Evolutionary conservation across 1,284 basidiomycete genomes (phyloP), one percentile per base, ranked within the genome.

Genomic region (Fomitopsis betulina): DNA sequence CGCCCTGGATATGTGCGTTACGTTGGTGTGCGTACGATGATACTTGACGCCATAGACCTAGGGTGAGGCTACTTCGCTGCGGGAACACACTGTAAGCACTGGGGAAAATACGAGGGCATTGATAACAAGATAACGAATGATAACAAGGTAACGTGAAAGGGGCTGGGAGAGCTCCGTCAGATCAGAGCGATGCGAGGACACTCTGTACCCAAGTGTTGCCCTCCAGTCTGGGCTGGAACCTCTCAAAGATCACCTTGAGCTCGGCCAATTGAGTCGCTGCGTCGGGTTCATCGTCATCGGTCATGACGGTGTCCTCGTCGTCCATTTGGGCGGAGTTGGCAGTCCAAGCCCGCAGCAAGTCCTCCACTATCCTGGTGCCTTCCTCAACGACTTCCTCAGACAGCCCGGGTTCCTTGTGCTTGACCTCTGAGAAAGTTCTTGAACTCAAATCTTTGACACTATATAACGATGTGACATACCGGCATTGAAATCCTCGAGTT

Each of bases 401-500:
- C 56, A 87, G 77, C 45, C 82, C 77, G 6, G 79, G 69, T 25
- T 81, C 77, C 25, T 49, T 50, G 9, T 65, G 57, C 67, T 72
- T 65, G 67, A 74, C 70, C 56, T 74, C 71, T 62, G 67, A 21
- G 42, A 30, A 45, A 58, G 12, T 33, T 37, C 30, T 62, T 60
- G 3, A 5, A 21, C 30, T 12, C 2, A 19, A 19, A 40, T 10
- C 39, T n/a, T n/a, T 42, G 30, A 7, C 30, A 35, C n/a, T 47
- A 37, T 19, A 21, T 38, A 32, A 37, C 55, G n/a, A 42, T 33
- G 33, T 15, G 38, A 15, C 52, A 49, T 58, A 40, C 61, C 60
- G 30, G 81, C 80, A 30, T 87, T 88, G 72, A 96, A 96, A 68
- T 98, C 95, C 75, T 99, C 97, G 32, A 99, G 78, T 65, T 98